Evolutionary conservation across 2,329 filamentous ascomycete species (phyloP), one percentile per base, ranked within the genome.

Genomic region (Hypoxylon sp.): DNA sequence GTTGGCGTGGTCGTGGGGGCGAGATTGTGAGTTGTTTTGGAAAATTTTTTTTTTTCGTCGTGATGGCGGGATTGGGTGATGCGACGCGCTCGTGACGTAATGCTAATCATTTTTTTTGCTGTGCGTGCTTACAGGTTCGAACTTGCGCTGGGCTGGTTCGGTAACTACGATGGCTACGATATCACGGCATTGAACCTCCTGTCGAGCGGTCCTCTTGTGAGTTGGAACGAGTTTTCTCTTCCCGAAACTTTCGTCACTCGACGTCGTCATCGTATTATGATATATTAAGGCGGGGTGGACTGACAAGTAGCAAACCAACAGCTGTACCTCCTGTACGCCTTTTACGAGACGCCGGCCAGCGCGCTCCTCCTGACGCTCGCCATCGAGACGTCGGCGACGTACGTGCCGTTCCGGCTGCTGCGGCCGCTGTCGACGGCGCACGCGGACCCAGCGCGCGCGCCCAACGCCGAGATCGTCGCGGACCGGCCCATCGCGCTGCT

Each of bases 281-380:
- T 31, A 35, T 33, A 47, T 55, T 13, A 24, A 49, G 27, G 33
- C 20, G 35, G 1, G 47, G 4, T n/a, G n/a, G 7, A 41, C 52
- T 63, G n/a, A 64, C 50, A 29, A 18, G 29, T 7, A 11, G 3
- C 13, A 11, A 17, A n/a, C n/a, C n/a, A n/a, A 11, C 64, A 88
- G 85, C 85, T 89, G 61, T 90, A 90, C 70, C 86, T 97, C 38
- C 80, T 96, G 23, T 81, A 81, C 24, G 86, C 86, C 48, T 97
- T 96, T 78, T 97, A 96, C 81, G 76, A 80, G 29, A 81, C 96
- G 65, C 82, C 83, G 21, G 78, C 83, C 21, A 74, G 78, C 49
- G 88, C 89, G 0, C 81, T 88, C 17, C 69, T 86, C 24, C 77
- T 83, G 33, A 85, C 85, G 29, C 81, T 92, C 47, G 73, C 77